phyloP scores from a whole-genome alignment of 2,329 filamentous ascomycete species.

The Fusarium lateritium region DNA sequence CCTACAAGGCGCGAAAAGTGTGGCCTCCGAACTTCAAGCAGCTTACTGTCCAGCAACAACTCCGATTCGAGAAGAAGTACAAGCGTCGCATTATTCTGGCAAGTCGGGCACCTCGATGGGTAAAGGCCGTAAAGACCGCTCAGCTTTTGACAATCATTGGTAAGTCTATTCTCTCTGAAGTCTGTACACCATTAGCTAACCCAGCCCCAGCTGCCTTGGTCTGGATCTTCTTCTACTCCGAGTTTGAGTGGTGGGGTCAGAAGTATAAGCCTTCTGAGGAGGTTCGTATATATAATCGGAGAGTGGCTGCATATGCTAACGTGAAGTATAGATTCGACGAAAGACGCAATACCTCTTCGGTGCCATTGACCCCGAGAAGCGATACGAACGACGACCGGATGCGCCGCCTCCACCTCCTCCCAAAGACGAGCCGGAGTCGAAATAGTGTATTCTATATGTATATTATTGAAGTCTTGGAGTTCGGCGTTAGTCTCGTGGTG shows the following conservation, averaged over 20 bases:
- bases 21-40: constrained; percentile 85
- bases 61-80: constrained; percentile 84
- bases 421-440: constrained; percentile 47
- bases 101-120: constrained; percentile 74
- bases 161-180: constrained; percentile 49
- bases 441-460: constrained; percentile 48
- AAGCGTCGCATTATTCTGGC: constrained; percentile 77
- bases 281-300: constrained; percentile 45
- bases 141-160: constrained; percentile 73
- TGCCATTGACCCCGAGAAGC: constrained; percentile 58
- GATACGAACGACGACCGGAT: constrained; percentile 59
- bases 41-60: constrained; percentile 79
- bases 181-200: constrained; percentile 25
- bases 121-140: constrained; percentile 74
- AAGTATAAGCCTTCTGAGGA: constrained; percentile 61
- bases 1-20: constrained; percentile 76
- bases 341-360: constrained; percentile 59
- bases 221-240: constrained; percentile 59
- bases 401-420: constrained; percentile 53
- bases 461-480: constrained; percentile 48
- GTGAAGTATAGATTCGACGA: constrained; percentile 52
- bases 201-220: constrained; percentile 53
- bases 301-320: constrained; percentile 21
- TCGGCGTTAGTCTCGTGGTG: constrained; percentile 48
- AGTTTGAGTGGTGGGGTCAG: constrained; percentile 62